Conservation (phyloP, 306 rosid species). For the Arachis stenosperma region DNA sequence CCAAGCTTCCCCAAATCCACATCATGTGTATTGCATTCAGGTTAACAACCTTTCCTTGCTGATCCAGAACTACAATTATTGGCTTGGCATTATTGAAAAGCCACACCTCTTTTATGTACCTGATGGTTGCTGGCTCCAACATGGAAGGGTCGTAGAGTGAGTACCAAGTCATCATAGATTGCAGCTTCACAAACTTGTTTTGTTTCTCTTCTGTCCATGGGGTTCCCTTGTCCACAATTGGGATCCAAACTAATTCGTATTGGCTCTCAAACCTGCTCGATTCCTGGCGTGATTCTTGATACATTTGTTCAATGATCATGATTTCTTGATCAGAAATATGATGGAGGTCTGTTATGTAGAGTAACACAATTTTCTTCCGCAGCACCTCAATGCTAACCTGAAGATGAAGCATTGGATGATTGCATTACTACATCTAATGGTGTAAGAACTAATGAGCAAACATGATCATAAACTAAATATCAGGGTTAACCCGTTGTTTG, state of each 20-base stretch:
- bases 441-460: not conserved
- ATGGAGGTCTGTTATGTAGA: slow-evolving; percentile 58
- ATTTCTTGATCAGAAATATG: slow-evolving; percentile 41
- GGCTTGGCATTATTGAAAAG: slow-evolving; percentile 51
- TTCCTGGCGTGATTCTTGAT: slow-evolving; percentile 42
- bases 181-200: slow-evolving; percentile 36
- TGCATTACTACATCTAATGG: not conserved
- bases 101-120: slow-evolving; percentile 63
- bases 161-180: slow-evolving; percentile 55
- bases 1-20: slow-evolving; percentile 78
- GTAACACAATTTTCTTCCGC: slow-evolving; percentile 55
- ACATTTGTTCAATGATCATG: slow-evolving; percentile 51
- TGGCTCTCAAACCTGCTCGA: slow-evolving; percentile 46
- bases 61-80: slow-evolving; percentile 60
- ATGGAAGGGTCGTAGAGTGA: slow-evolving; percentile 51
- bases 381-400: slow-evolving; percentile 56
- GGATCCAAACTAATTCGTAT: slow-evolving; percentile 70
- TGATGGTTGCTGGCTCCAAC: slow-evolving; percentile 45
- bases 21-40: slow-evolving; percentile 69
- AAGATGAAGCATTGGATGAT: not conserved
- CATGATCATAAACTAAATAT: slow-evolving; percentile 5
- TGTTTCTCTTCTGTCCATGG: slow-evolving; percentile 30
- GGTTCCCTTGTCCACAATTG: slow-evolving; percentile 41
- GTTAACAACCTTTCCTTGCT: slow-evolving; percentile 57
- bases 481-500: slow-evolving; percentile 54